Evolutionary conservation across 31 red algal genomes (phyloP).

Genomic region (Endocladia muricata): DNA sequence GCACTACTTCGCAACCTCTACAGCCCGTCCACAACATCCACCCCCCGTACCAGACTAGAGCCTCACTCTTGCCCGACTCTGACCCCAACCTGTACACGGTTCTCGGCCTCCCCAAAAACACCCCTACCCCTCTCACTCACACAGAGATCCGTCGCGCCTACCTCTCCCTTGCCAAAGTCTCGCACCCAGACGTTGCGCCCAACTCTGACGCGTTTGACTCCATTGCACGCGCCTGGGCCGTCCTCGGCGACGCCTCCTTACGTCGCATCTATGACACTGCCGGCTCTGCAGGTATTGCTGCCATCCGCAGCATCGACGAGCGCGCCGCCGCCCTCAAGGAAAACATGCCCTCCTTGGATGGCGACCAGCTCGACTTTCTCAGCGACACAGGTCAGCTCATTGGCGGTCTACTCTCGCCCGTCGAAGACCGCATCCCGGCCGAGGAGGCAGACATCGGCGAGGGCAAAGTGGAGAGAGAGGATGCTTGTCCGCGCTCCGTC

Average conservation of each 20-base stretch:
- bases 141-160: slow-evolving; percentile 53
- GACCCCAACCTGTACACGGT: slow-evolving; percentile 33
- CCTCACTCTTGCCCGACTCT: no score
- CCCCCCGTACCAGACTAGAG: no score
- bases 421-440: background rate
- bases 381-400: slow-evolving; percentile 58
- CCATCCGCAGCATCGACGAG: slow-evolving; percentile 50
- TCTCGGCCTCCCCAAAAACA: slow-evolving; percentile 21
- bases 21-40: background rate
- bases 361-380: slow-evolving; percentile 75
- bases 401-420: slow-evolving; percentile 38
- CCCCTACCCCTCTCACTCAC: slow-evolving; percentile 13
- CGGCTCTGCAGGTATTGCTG: slow-evolving; percentile 69
- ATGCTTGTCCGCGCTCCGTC: slow-evolving; percentile 90
- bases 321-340: slow-evolving; percentile 33
- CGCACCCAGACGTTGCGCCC: slow-evolving; percentile 38
- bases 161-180: slow-evolving; percentile 42
- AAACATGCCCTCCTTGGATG: slow-evolving; percentile 13
- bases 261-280: slow-evolving; percentile 75
- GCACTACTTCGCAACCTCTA: background rate
- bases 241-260: slow-evolving; percentile 67
- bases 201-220: slow-evolving; percentile 15
- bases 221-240: slow-evolving; percentile 57
- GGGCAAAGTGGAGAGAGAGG: slow-evolving; percentile 17
- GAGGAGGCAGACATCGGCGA: background rate